A percentile compares a stretch with the other conserved stretches of the same genome.
Conservation (phyloP, 805 yeast genomes). For the Lipomyces sp. region DNA sequence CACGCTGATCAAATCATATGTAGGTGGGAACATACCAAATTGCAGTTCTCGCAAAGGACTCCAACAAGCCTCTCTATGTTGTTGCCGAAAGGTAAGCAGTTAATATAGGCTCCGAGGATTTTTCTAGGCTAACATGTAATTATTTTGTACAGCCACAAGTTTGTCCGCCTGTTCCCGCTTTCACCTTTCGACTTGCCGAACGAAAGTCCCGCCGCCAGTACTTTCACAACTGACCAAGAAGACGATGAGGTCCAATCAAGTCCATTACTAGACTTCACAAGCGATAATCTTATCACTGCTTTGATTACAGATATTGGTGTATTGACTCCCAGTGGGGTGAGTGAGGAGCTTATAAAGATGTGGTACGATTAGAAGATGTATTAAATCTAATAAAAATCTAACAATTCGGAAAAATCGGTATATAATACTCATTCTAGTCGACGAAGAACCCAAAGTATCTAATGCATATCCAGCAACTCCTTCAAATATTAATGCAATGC, state of each 20-base stretch:
- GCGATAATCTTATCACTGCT: constrained; percentile 94
- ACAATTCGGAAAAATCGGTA: background rate
- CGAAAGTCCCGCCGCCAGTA: constrained; percentile 37
- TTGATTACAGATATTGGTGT: constrained; percentile 96
- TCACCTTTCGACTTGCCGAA: constrained; percentile 89
- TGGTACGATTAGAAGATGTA: constrained; percentile 44
- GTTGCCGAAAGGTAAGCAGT: constrained; percentile 67
- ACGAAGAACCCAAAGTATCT: background rate
- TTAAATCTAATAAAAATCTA: background rate
- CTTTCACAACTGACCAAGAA: constrained; percentile 31
- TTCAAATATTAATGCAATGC: background rate
- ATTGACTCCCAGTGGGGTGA: constrained; percentile 94
- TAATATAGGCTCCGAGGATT: background rate
- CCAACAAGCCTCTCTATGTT: constrained; percentile 91
- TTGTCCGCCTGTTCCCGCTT: constrained; percentile 93
- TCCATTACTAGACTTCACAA: constrained; percentile 87
- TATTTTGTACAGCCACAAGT: constrained; percentile 67
- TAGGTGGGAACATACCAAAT: constrained; percentile 87
- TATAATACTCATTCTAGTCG: no score
- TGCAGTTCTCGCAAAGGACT: constrained; percentile 87
- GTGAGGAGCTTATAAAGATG: constrained; percentile 97
- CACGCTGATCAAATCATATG: no score
- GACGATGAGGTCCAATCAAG: constrained; percentile 47
- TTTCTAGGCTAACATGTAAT: background rate
- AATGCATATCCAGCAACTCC: background rate